Evolutionary conservation across 768 basidiomycete species (phyloP).

Genomic region (Auricularia heimuer): DNA sequence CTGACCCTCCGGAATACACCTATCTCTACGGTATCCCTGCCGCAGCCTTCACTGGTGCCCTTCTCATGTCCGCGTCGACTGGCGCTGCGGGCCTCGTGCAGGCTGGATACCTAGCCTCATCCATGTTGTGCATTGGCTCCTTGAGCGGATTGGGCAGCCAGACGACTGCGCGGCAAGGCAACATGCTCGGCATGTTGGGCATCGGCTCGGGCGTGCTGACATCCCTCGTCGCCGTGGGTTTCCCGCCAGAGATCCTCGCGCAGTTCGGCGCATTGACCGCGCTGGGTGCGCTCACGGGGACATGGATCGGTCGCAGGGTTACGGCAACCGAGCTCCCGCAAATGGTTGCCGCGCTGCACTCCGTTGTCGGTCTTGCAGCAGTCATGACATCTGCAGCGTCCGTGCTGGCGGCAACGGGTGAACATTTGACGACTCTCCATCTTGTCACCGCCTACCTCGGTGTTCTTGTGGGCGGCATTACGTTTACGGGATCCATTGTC

Average conservation of each 20-base stretch:
- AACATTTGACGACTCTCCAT: constrained; percentile 64
- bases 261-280: constrained; percentile 73
- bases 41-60: constrained; percentile 73
- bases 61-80: constrained; percentile 70
- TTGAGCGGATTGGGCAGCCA: constrained; percentile 74
- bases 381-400: constrained; percentile 80
- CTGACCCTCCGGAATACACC: constrained; percentile 81
- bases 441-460: constrained; percentile 80
- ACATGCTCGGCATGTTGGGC: constrained; percentile 78
- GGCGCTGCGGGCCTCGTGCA: constrained; percentile 82
- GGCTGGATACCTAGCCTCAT: constrained; percentile 78
- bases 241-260: constrained; percentile 58
- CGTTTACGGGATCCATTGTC: constrained; percentile 83
- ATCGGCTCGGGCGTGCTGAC: constrained; percentile 74
- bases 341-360: constrained; percentile 72
- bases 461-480: constrained; percentile 78
- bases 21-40: constrained; percentile 77
- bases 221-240: constrained; percentile 75
- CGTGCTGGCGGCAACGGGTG: constrained; percentile 49
- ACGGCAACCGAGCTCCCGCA: constrained; percentile 85
- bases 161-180: constrained; percentile 77
- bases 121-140: constrained; percentile 78
- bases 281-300: constrained; percentile 61
- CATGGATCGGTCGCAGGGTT: constrained; percentile 70
- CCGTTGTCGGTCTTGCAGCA: constrained; percentile 83